phyloP scores from a whole-genome alignment of 192 early-diverging fungal species.

The Kappamyces sp. region DNA sequence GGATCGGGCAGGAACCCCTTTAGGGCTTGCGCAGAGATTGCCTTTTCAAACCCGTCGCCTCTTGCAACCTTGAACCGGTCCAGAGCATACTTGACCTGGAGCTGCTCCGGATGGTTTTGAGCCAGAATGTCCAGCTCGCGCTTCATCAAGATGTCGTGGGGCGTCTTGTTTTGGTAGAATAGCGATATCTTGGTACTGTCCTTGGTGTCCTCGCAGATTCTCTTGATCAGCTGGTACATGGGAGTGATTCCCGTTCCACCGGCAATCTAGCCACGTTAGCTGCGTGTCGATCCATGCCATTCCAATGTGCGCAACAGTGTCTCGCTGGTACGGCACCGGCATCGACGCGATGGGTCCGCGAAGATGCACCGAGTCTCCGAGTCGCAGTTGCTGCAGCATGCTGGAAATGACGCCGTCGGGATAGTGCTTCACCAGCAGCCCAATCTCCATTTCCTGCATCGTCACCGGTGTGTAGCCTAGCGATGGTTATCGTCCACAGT shows the following conservation, averaged over 20 bases:
- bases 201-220: constrained; percentile 73
- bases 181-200: constrained; percentile 83
- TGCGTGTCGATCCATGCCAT: constrained; percentile 72
- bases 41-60: not conserved
- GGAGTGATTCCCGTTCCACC: constrained; percentile 92
- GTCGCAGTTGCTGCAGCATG: constrained; percentile 49
- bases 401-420: constrained; percentile 59
- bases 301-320: constrained; percentile 57
- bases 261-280: constrained; percentile 54
- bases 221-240: constrained; percentile 91
- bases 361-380: constrained; percentile 63
- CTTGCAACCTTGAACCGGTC: constrained; percentile 44
- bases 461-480: constrained; percentile 66
- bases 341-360: constrained; percentile 73
- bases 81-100: constrained; percentile 76
- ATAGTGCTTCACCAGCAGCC: constrained; percentile 79
- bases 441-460: constrained; percentile 56
- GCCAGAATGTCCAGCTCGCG: constrained; percentile 76
- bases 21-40: too few relatives aligned
- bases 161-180: constrained; percentile 87
- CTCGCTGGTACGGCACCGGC: constrained; percentile 49
- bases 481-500: too few relatives aligned
- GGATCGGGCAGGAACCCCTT: not conserved
- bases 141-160: constrained; percentile 81
- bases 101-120: constrained; percentile 61